A percentile compares a stretch with the other conserved stretches of the same genome.
These are phyloP conservation scores for Trichoderma guizhouense DNA, from an alignment of 2,329 filamentous ascomycete genomes.

Conservation along the genomic window DNA sequence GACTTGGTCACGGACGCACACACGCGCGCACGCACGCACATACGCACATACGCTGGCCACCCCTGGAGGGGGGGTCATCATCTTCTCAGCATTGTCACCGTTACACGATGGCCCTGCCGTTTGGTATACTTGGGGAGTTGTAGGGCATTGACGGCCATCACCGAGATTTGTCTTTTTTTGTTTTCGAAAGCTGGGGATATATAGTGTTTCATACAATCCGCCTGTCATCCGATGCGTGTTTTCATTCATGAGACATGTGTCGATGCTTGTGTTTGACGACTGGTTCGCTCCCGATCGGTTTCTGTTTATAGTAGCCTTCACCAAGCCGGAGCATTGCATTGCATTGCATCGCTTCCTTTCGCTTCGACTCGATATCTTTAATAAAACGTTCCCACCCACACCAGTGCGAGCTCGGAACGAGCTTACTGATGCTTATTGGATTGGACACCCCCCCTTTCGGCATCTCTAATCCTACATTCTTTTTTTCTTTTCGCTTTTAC, in stretches of 20 bases:
- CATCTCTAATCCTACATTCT: background rate
- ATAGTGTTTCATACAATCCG: conserved; percentile 6
- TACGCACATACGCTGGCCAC: background rate
- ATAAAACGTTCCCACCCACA: conserved; percentile 3
- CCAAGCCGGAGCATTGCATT: background rate
- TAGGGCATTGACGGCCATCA: conserved; percentile 10
- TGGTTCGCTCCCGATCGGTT: background rate
- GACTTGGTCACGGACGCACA: background rate
- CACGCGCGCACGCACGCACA: background rate
- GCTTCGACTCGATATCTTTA: background rate
- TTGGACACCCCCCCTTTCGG: background rate
- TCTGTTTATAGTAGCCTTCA: background rate
- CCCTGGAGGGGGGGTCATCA: conserved; percentile 4
- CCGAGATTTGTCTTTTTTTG: background rate
- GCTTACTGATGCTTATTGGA: conserved; percentile 1
- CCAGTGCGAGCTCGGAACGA: conserved; percentile 4
- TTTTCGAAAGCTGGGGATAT: background rate
- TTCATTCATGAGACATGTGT: conserved; percentile 1
- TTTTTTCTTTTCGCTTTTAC: background rate
- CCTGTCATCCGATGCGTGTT: background rate
- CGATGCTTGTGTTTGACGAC: background rate
- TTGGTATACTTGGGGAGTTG: background rate
- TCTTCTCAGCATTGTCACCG: conserved; percentile 3
- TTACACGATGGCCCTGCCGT: conserved; percentile 14
- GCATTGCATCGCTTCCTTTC: background rate